Base-by-base conservation (phyloP, 2,329 filamentous ascomycete species). In the Colletotrichum siamense region DNA sequence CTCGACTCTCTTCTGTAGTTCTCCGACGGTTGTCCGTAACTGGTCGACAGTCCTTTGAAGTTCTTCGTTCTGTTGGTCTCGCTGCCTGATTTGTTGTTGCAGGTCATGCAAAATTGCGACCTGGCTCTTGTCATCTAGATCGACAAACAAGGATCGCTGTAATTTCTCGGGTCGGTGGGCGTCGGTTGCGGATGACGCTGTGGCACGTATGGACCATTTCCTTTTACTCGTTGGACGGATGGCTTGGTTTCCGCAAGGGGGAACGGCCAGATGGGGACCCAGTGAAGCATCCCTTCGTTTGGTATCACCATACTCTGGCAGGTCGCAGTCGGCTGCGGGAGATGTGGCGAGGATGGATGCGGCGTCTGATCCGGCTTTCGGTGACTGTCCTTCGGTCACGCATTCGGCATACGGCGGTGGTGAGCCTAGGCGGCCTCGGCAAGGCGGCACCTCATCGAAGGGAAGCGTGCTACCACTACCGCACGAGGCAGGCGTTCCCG, bases 391-490 rank as follows among this genome's bases (percentile, higher is more conserved):
- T 13, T 66, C 44, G 18, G 16, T 44, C 62, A 22, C 24, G 24
- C 62, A 65, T 59, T 67, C 44, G 15, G 8, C 49, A 44, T 72
- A 72, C 6, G 69, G 63, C 49, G 70, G 70, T 9, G 70, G 63
- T 32, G 64, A 67, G 18, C 49, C 34, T 36, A 24, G 52, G 5
- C 10, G 18, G 28, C 32, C 32, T 34, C 32, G 32, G 32, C 32
- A 34, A 34, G 32, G 32, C 32, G 26, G 44, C 24, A 63, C 62
- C 9, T 39, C 32, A 24, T 72, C 70, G 26, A 72, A 72, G 26
- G 70, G 24, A 26, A 72, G 63, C 16, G 70, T 72, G 63, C 70
- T 72, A 28, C 69, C 69, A 16, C 69, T 63, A 16, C 61, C 69
- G 49, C 32, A 67, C 26, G 69, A 71, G 8, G 32, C 44, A 28